These are phyloP conservation scores for Tulasnella sp. DNA, from an alignment of 768 basidiomycete species.

Conservation along the genomic window DNA sequence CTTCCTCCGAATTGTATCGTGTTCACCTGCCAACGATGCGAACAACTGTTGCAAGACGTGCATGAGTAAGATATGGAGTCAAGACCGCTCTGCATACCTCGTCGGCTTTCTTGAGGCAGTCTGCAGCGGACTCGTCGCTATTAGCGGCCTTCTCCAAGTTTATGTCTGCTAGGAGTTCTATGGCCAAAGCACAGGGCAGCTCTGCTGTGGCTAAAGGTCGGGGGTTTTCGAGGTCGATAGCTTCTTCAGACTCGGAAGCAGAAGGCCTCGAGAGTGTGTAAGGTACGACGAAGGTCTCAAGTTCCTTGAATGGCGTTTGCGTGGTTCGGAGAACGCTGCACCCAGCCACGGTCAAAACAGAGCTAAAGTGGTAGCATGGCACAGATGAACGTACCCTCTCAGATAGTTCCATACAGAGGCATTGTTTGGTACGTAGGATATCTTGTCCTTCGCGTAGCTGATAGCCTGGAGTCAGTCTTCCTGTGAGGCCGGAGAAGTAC, in stretches of 20 bases:
- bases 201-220: constrained; percentile 60
- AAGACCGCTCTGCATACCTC: constrained; percentile 34
- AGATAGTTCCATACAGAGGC: constrained; percentile 97
- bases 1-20: constrained; percentile 76
- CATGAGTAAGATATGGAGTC: constrained; percentile 11
- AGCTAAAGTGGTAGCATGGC: constrained; percentile 32
- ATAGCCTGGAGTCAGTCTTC: background rate
- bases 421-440: constrained; percentile 87
- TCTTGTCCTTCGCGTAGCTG: constrained; percentile 79
- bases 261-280: constrained; percentile 46
- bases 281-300: constrained; percentile 59
- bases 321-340: constrained; percentile 59
- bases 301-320: constrained; percentile 52
- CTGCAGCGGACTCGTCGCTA: background rate
- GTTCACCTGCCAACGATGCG: constrained; percentile 61
- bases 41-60: constrained; percentile 51
- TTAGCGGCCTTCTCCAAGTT: constrained; percentile 49
- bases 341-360: background rate
- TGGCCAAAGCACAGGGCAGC: constrained; percentile 70
- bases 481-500: background rate
- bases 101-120: constrained; percentile 38
- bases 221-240: constrained; percentile 71
- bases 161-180: constrained; percentile 83
- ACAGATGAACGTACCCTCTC: constrained; percentile 45
- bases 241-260: constrained; percentile 34